Evolutionary conservation across 495 filamentous ascomycete genomes (phyloP).

Genomic region (Penicillium goetzii): DNA sequence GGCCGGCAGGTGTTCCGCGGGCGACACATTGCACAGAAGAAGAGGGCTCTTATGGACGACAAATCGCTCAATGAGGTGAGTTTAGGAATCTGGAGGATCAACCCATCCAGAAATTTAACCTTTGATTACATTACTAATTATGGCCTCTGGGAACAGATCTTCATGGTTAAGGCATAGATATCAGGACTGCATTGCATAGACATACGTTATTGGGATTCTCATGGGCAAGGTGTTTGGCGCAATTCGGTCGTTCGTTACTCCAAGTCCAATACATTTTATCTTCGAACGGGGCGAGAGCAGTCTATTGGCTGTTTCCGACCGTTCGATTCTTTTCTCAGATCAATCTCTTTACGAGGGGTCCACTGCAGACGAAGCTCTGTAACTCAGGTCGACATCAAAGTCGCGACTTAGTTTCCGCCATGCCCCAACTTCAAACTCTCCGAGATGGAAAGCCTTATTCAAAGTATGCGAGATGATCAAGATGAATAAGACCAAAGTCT

Average conservation of each 20-base stretch:
- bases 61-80: conserved; percentile 77
- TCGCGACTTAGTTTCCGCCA: no score
- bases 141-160: conserved; percentile 55
- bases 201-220: conserved; percentile 3
- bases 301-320: background rate
- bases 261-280: conserved; percentile 1
- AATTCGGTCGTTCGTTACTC: background rate
- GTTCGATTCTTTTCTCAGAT: background rate
- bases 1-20: conserved; percentile 66
- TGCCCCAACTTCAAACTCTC: no score
- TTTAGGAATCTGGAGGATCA: background rate
- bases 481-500: no score
- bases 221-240: conserved; percentile 19
- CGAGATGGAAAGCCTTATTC: no score
- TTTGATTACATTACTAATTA: background rate
- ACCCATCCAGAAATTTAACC: background rate
- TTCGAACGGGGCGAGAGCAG: background rate
- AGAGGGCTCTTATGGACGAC: conserved; percentile 69
- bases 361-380: background rate
- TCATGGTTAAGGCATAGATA: conserved; percentile 66
- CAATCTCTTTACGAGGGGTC: background rate
- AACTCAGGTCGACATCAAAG: no score
- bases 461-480: no score
- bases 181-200: conserved; percentile 15
- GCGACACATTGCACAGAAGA: conserved; percentile 79